Percentiles rank a stretch among this genome's conserved stretches.
Conservation (phyloP, 208 protist species). For the Blastocrithidia nonstop region DNA sequence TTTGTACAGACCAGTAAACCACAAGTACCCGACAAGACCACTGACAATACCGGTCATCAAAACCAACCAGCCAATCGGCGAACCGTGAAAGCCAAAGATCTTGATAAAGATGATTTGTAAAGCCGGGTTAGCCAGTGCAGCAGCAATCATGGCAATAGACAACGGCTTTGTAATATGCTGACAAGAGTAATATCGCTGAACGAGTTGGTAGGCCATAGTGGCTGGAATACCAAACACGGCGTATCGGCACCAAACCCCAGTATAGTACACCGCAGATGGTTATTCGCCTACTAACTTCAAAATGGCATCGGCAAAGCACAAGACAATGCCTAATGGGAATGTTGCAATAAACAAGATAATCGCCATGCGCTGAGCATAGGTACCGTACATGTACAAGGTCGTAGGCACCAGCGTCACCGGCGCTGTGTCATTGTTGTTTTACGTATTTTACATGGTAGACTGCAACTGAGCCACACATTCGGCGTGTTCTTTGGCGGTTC, state of each 20-base stretch:
- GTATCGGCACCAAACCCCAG: slow-evolving; percentile 45
- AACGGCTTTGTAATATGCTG: slow-evolving; percentile 60
- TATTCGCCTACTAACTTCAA: slow-evolving; percentile 27
- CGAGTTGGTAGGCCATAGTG: slow-evolving; percentile 38
- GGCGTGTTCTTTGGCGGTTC: slow-evolving; percentile 8
- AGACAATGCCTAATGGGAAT: slow-evolving; percentile 47
- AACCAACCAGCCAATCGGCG: slow-evolving; percentile 59
- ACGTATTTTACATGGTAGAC: background rate
- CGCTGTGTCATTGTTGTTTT: background rate
- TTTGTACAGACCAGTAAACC: slow-evolving; percentile 33
- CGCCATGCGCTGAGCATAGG: slow-evolving; percentile 66
- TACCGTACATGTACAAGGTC: slow-evolving; percentile 63
- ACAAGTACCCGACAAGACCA: slow-evolving; percentile 29
- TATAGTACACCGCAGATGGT: slow-evolving; percentile 38
- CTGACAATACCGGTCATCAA: slow-evolving; percentile 31
- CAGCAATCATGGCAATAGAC: slow-evolving; percentile 34
- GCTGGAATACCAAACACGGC: slow-evolving; percentile 49
- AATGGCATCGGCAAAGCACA: slow-evolving; percentile 37
- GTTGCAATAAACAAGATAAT: slow-evolving; percentile 53
- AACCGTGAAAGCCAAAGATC: slow-evolving; percentile 56
- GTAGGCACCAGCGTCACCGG: background rate
- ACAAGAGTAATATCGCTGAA: slow-evolving; percentile 75
- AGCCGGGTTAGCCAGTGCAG: slow-evolving; percentile 41
- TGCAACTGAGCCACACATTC: slow-evolving; percentile 3
- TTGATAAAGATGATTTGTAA: slow-evolving; percentile 47